A percentile compares a stretch with the other conserved stretches of the same genome.
Evolutionary conservation across 768 basidiomycete genomes (phyloP).

Genomic region (Tricholoma flavovirens): DNA sequence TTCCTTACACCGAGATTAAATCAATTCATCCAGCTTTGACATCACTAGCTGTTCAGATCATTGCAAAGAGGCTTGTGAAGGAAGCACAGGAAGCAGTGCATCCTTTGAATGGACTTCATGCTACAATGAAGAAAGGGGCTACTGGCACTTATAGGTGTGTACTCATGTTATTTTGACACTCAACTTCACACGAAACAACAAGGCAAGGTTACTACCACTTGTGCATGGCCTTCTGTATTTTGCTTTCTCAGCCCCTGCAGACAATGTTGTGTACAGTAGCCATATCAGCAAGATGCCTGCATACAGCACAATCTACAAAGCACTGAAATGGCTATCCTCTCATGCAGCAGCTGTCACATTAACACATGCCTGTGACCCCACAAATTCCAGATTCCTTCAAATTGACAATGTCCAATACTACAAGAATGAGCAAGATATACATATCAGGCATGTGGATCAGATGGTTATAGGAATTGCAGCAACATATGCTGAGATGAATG

Average conservation of each 20-base stretch:
- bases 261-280: slow-evolving; percentile 13
- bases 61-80: slow-evolving; percentile 13
- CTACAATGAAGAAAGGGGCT: too few relatives aligned
- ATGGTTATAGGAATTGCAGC: slow-evolving; percentile 20
- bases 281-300: slow-evolving; percentile 12
- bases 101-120: background rate
- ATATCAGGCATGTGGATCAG: slow-evolving; percentile 23
- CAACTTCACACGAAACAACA: slow-evolving; percentile 11
- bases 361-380: slow-evolving; percentile 10
- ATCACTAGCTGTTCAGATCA: slow-evolving; percentile 25
- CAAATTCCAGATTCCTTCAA: slow-evolving; percentile 11
- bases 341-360: slow-evolving; percentile 14
- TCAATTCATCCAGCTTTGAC: slow-evolving; percentile 20
- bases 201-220: slow-evolving; percentile 16
- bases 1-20: slow-evolving; percentile 15
- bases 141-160: slow-evolving; percentile 2
- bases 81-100: slow-evolving; percentile 16
- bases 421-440: slow-evolving; percentile 17
- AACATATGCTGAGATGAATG: slow-evolving; percentile 5
- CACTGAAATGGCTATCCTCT: slow-evolving; percentile 15
- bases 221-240: slow-evolving; percentile 16
- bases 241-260: slow-evolving; percentile 9
- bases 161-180: slow-evolving; percentile 8
- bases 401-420: slow-evolving; percentile 29
- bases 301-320: slow-evolving; percentile 16